These are phyloP conservation scores for Neurospora sp. DNA, from an alignment of 495 filamentous ascomycete species.

Conservation along the genomic window DNA sequence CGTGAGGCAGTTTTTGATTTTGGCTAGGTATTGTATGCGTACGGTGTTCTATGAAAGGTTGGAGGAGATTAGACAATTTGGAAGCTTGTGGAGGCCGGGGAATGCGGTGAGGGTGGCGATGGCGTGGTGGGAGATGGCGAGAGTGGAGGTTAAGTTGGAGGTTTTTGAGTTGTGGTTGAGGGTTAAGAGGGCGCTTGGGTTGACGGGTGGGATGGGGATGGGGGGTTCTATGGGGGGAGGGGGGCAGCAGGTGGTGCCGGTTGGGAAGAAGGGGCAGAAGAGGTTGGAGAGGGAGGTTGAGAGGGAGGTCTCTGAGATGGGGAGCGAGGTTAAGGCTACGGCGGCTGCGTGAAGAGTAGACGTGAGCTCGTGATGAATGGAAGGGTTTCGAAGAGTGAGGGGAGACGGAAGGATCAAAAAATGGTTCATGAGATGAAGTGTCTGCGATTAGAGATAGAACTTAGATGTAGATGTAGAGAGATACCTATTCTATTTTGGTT, in stretches of 20 bases:
- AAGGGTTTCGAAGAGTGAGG: too few species aligned
- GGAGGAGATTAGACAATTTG: too few species aligned
- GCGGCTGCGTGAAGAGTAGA: neutral
- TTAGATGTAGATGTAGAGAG: neutral
- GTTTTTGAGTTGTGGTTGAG: slow-evolving; percentile 48
- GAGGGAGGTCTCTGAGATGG: neutral
- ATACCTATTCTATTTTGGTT: neutral
- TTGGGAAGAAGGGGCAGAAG: neutral
- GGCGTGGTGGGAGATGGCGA: slow-evolving; percentile 40
- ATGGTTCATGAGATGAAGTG: neutral
- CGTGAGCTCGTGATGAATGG: too few species aligned
- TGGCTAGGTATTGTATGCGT: slow-evolving; percentile 83
- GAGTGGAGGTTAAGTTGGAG: slow-evolving; percentile 45
- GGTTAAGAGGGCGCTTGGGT: slow-evolving; percentile 32
- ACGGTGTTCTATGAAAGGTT: slow-evolving; percentile 61
- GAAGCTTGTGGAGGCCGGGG: slow-evolving; percentile 23
- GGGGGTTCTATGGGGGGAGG: neutral
- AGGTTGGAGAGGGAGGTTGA: neutral
- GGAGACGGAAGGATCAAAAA: neutral
- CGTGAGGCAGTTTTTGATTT: slow-evolving; percentile 80
- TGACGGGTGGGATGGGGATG: neutral
- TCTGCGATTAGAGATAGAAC: neutral
- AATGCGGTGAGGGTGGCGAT: slow-evolving; percentile 36
- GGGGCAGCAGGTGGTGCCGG: neutral
- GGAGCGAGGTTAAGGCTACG: neutral